phyloP scores from a whole-genome alignment of 805 yeast genomes.

The Saccharomycopsis capsularis region DNA sequence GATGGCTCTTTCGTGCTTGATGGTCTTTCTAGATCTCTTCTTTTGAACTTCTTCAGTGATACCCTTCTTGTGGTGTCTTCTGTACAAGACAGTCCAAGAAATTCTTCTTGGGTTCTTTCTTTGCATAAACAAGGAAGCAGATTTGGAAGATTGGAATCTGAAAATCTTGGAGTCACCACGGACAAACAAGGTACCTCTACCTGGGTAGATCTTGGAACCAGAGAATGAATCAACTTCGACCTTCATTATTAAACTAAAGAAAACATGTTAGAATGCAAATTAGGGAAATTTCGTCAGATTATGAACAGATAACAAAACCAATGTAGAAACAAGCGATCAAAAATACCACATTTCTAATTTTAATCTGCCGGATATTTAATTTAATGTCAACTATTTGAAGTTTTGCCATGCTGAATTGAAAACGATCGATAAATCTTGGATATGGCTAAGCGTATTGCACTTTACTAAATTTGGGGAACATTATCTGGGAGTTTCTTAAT shows the following conservation, averaged over 20 bases:
- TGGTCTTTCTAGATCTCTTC: constrained; percentile 96
- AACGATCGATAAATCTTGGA: too few species aligned
- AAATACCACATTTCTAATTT: too few species aligned
- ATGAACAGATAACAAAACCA: too few species aligned
- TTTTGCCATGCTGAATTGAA: too few species aligned
- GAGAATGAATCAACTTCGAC: constrained; percentile 99
- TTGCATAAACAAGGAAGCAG: constrained; percentile 97
- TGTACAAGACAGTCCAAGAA: constrained; percentile 98
- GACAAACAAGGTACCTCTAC: constrained; percentile 98
- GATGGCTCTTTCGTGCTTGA: constrained; percentile 97
- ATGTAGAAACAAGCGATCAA: too few species aligned
- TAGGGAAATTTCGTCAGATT: too few species aligned
- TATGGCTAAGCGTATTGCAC: too few species aligned
- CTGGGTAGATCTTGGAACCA: constrained; percentile 99
- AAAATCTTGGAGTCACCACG: constrained; percentile 99
- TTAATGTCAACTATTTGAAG: too few species aligned
- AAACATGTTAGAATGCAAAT: too few species aligned
- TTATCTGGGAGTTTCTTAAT: too few species aligned
- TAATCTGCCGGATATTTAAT: too few species aligned
- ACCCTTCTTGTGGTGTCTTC: constrained; percentile 99
- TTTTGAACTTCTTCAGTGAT: constrained; percentile 95
- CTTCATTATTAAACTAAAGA: constrained; percentile 55
- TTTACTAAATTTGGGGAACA: too few species aligned
- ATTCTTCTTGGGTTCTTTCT: constrained; percentile 99
- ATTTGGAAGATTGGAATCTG: constrained; percentile 98